Percentiles rank a stretch among this genome's conserved stretches.
Conservation (phyloP, 768 basidiomycete species). For the Leucocoprinus sp. region DNA sequence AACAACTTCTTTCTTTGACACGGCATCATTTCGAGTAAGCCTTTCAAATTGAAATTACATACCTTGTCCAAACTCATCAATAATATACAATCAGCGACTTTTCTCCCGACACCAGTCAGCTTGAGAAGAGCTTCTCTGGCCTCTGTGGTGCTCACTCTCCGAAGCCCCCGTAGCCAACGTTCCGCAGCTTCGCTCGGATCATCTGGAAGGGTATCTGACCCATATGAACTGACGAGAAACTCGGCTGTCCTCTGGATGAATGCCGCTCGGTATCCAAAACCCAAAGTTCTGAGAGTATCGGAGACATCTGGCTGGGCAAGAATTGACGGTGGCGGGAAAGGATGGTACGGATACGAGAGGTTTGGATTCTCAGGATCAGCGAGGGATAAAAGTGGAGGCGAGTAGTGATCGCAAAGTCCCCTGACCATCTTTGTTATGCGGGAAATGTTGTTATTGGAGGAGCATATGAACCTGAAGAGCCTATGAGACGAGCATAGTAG, state of each 20-base stretch:
- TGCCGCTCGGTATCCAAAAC: slow-evolving; percentile 93
- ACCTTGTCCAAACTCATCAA: slow-evolving; percentile 93
- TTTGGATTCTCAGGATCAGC: slow-evolving; percentile 23
- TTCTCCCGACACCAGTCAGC: slow-evolving; percentile 88
- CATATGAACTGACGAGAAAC: slow-evolving; percentile 60
- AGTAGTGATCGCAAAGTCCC: slow-evolving; percentile 69
- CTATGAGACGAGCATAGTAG: not conserved
- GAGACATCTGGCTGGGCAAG: slow-evolving; percentile 55
- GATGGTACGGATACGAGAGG: slow-evolving; percentile 46
- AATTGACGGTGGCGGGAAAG: slow-evolving; percentile 75
- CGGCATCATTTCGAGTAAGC: not conserved
- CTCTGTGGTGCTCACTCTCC: slow-evolving; percentile 38
- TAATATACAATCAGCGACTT: slow-evolving; percentile 93
- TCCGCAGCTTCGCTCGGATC: slow-evolving; percentile 42
- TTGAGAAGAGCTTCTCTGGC: slow-evolving; percentile 72
- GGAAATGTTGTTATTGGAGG: slow-evolving; percentile 92
- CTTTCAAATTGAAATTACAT: not conserved
- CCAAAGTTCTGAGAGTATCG: slow-evolving; percentile 62
- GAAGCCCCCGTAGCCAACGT: slow-evolving; percentile 48
- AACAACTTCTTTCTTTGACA: slow-evolving; percentile 63
- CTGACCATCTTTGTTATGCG: slow-evolving; percentile 94
- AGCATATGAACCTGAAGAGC: slow-evolving; percentile 81
- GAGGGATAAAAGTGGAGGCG: slow-evolving; percentile 52
- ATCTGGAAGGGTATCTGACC: slow-evolving; percentile 13
- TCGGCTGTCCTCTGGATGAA: slow-evolving; percentile 81